phyloP scores from a whole-genome alignment of 164 flowering plant species.

The Piper betle region DNA sequence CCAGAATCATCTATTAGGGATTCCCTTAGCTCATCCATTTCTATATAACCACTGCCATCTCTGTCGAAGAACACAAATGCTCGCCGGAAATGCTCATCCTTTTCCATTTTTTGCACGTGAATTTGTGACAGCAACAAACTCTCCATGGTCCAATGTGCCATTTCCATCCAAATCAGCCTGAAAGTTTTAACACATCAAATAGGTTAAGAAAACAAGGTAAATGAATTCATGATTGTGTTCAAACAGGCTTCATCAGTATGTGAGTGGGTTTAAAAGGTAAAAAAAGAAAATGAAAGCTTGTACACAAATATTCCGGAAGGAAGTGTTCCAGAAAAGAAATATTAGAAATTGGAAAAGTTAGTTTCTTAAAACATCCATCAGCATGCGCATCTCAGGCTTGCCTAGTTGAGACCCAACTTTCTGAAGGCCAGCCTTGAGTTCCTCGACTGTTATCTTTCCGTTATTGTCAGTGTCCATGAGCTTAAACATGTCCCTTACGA shows the following conservation, averaged over 20 bases:
- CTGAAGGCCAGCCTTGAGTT: constrained; percentile 67
- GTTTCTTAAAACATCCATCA: constrained; percentile 86
- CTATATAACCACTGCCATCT: constrained; percentile 87
- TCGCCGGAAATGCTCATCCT: constrained; percentile 80
- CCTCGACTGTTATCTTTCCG: constrained; percentile 79
- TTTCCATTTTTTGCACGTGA: constrained; percentile 93
- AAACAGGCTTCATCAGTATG: no score
- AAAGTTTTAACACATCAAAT: constrained; percentile 3
- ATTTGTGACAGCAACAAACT: constrained; percentile 94
- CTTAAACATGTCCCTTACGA: constrained; percentile 81
- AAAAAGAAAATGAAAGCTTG: not conserved
- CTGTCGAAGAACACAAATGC: constrained; percentile 90
- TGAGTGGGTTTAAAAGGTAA: not conserved
- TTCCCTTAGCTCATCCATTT: constrained; percentile 57
- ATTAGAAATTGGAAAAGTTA: not conserved
- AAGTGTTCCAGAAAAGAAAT: not conserved
- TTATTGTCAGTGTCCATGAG: constrained; percentile 89
- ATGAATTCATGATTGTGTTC: no score
- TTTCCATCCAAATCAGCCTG: constrained; percentile 99
- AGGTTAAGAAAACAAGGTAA: no score
- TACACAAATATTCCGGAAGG: not conserved
- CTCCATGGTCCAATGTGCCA: constrained; percentile 90
- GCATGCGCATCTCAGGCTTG: constrained; percentile 84
- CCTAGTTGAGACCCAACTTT: constrained; percentile 93
- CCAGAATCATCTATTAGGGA: constrained; percentile 72